phyloP scores from a whole-genome alignment of 2,329 filamentous ascomycete species.

The Apiospora malaysiana region DNA sequence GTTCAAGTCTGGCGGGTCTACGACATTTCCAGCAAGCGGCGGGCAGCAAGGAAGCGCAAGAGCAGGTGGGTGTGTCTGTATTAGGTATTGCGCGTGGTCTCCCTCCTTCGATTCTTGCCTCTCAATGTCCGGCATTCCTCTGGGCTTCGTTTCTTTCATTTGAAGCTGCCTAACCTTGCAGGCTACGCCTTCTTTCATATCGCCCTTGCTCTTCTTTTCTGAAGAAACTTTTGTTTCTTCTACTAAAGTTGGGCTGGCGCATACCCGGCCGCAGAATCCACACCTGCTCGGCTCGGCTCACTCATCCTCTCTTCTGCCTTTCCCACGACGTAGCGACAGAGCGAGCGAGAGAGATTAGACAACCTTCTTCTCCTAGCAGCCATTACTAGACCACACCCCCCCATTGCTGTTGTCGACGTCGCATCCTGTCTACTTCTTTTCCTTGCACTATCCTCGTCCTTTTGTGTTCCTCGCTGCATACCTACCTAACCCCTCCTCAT shows the following conservation, averaged over 20 bases:
- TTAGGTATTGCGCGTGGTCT: constrained; percentile 2
- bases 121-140: neutral
- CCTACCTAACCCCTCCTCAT: neutral
- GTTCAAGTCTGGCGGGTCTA: constrained; percentile 17
- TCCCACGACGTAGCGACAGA: neutral
- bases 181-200: constrained; percentile 12
- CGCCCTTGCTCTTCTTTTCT: constrained; percentile 17
- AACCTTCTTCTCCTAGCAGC: neutral
- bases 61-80: constrained; percentile 5
- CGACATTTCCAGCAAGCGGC: constrained; percentile 18
- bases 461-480: neutral
- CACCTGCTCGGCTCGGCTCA: neutral
- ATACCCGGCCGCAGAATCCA: neutral
- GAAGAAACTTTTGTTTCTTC: constrained; percentile 13
- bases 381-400: constrained; percentile 14
- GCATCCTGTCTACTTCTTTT: neutral
- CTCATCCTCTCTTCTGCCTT: constrained; percentile 8
- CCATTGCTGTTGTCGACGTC: constrained; percentile 10
- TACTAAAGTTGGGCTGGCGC: constrained; percentile 17
- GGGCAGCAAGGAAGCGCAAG: constrained; percentile 10
- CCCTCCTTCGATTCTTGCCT: neutral
- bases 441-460: neutral
- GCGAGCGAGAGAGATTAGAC: constrained; percentile 3
- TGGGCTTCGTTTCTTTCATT: constrained; percentile 1
- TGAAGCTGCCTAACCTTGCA: too few relatives aligned